A percentile compares a stretch with the other conserved stretches of the same genome.
Evolutionary conservation across 805 yeast species (phyloP).

Genomic region (Metschnikowia aberdeeniae): DNA sequence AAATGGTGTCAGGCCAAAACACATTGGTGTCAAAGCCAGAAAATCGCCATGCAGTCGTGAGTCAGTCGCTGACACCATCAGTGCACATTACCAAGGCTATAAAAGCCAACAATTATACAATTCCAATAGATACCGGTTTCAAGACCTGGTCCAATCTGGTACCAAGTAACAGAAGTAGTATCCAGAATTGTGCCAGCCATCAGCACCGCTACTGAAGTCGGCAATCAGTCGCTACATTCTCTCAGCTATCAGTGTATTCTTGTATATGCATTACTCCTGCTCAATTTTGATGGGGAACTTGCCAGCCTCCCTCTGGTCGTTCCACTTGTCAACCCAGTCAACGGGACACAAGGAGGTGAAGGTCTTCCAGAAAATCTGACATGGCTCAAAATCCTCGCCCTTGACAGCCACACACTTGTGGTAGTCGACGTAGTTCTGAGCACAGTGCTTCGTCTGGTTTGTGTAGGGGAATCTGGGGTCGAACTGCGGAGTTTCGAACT

Average conservation of each 20-base stretch:
- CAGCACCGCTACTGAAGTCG: too few species aligned
- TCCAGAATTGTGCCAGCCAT: too few species aligned
- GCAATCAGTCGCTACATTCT: neutral
- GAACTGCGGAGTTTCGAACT: conserved; percentile 40
- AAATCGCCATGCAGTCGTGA: too few species aligned
- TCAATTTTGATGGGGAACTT: conserved; percentile 41
- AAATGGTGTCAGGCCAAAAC: too few species aligned
- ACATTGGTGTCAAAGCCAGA: too few species aligned
- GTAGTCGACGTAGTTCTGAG: conserved; percentile 96
- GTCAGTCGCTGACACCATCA: too few species aligned
- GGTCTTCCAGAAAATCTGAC: conserved; percentile 90
- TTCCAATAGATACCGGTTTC: too few species aligned
- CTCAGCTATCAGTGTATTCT: neutral
- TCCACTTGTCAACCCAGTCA: conserved; percentile 85
- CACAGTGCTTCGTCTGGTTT: conserved; percentile 98
- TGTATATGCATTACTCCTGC: conserved; percentile 11
- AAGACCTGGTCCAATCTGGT: too few species aligned
- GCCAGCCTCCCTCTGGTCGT: conserved; percentile 69
- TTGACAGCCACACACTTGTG: conserved; percentile 94
- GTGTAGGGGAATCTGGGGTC: conserved; percentile 70
- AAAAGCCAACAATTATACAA: too few species aligned
- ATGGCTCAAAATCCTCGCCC: conserved; percentile 98
- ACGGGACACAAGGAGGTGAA: conserved; percentile 82
- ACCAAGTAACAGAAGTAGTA: too few species aligned
- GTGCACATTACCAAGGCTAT: too few species aligned